Base-by-base conservation (phyloP, 2,329 filamentous ascomycete genomes). In the Apiospora phragmitis region DNA sequence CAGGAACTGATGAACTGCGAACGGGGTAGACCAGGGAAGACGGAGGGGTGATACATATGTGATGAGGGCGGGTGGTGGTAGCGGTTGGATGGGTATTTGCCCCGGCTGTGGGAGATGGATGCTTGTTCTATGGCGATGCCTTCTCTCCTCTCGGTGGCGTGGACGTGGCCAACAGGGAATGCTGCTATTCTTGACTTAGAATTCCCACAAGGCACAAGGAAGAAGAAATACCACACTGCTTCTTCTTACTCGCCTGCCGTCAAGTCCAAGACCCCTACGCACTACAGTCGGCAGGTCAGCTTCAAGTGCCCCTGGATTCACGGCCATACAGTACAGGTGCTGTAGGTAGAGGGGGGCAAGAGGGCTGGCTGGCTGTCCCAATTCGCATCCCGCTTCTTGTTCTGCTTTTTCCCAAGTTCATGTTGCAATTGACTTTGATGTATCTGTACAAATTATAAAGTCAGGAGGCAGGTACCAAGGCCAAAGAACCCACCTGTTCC, bases 31-130 rank as follows among this genome's bases (percentile, higher is more conserved):
- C 32, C 55, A 62, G 55, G 55, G 55, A 12, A 38, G 32, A 12
- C 55, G 55, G 55, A 62, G 55, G 55, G 55, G 55, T 62, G 55
- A 62, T 62, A 62, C 38, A 62, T 62, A 62, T 62, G 55, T 62
- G 55, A 62, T 38, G 18, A 35, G 51, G 51, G n/a, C 51, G 29
- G 51, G 14, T 35, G 29, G 29, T 59, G 29, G 51, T 55, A 16
- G 49, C 24, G 8, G 26, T 21, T 18, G 32, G 49, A 59, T 35
- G 51, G 51, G 26, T 35, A 35, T 59, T 59, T 29, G 26, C 51
- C 24, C 51, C 51, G 51, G 51, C 51, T 59, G 51, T 59, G 16
- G 29, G 51, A 11, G 51, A 21, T n/a, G 49, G 51, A 32, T 62
- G 55, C 55, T 62, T 32, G 8, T 14, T 38, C 29, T 35, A 62